Evolutionary conservation across 345 rosid genomes (phyloP), one percentile per base, ranked within the genome.

Genomic region (Erodium maritimum): DNA sequence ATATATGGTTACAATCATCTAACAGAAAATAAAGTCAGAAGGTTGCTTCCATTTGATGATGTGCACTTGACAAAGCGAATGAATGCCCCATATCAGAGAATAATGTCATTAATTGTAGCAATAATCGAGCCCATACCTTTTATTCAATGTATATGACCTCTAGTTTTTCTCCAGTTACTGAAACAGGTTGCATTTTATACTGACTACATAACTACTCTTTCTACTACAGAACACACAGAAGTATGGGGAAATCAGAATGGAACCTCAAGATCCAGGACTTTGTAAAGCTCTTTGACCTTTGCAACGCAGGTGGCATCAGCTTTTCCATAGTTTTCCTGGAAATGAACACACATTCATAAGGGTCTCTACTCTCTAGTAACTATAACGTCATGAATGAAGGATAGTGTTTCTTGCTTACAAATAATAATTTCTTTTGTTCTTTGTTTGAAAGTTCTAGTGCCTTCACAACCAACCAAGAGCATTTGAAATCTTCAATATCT

Each of bases 381-480:
- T 37, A 37, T 37, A 12, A 37, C 10, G 13, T 3, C 46, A 37
- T 37, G 14, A 12, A 37, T 4, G 46, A 4, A 12, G 46, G 46
- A 37, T 1, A 37, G 10, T 37, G 46, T 37, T 37, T 37, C 46
- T 37, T 37, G 55, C 69, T 78, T 79, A 87, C 91, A 68, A 66
- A 48, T 70, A 85, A 57, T 17, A 77, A 54, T 73, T 81, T 76
- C 75, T 83, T 80, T 59, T 88, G 94, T 58, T 80, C 90, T 61
- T 77, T 77, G 14, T 70, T 81, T 68, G 80, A 79, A 46, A 75
- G 71, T 74, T 83, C 88, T 46, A 88, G 71, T 17, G 94, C 88
- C 69, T 81, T 85, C 16, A 85, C 94, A 55, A 88, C 85, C 80
- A 88, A 66, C 96, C 96, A 88, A 2, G 96, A 83, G 79, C 94